phyloP scores from a whole-genome alignment of 805 yeast species.

The Candida orba region DNA sequence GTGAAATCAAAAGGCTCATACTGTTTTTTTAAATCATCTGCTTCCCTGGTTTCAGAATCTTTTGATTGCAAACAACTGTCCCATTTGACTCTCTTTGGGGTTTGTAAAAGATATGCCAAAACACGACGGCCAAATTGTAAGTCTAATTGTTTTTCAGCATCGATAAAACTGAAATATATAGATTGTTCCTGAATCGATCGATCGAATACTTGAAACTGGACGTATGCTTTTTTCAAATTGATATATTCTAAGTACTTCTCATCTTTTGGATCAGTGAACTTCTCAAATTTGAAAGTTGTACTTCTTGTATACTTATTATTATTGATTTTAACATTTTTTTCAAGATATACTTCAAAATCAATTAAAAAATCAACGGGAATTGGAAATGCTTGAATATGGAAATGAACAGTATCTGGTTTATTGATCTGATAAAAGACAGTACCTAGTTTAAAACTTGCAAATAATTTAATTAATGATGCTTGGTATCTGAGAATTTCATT shows the following conservation, averaged over 20 bases:
- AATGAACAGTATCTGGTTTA: slow-evolving; percentile 58
- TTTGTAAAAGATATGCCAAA: slow-evolving; percentile 52
- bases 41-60: slow-evolving; percentile 56
- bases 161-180: slow-evolving; percentile 24
- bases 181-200: slow-evolving; percentile 26
- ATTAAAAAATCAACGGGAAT: slow-evolving; percentile 38
- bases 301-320: slow-evolving; percentile 40
- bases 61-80: slow-evolving; percentile 62
- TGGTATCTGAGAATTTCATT: slow-evolving; percentile 45
- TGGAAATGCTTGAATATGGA: slow-evolving; percentile 73
- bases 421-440: slow-evolving; percentile 68
- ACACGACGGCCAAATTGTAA: slow-evolving; percentile 82
- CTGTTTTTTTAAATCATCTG: slow-evolving; percentile 50
- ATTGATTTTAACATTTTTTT: slow-evolving; percentile 37
- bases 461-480: slow-evolving; percentile 40
- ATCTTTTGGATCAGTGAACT: slow-evolving; percentile 23
- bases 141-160: slow-evolving; percentile 43
- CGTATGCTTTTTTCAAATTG: slow-evolving; percentile 23
- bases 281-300: slow-evolving; percentile 36
- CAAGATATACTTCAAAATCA: slow-evolving; percentile 39
- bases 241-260: slow-evolving; percentile 22
- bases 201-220: slow-evolving; percentile 27
- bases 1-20: slow-evolving; percentile 52
- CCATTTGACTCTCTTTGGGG: slow-evolving; percentile 68
- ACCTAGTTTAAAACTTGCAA: slow-evolving; percentile 34